These are phyloP conservation scores for Trichoderma sp. DNA, from an alignment of 2,329 filamentous ascomycete species.

Conservation along the genomic window DNA sequence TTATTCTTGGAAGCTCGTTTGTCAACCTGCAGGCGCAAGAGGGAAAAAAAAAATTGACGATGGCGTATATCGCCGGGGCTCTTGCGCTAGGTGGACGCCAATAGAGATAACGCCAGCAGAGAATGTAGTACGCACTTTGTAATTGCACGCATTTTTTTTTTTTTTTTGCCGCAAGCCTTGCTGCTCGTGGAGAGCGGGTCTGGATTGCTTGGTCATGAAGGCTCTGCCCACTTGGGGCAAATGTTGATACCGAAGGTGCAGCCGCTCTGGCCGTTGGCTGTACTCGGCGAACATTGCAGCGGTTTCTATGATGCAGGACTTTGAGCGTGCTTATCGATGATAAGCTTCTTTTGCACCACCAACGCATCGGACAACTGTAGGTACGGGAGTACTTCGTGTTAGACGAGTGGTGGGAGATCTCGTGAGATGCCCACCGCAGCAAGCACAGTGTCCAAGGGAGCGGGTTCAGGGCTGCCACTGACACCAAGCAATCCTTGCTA, in stretches of 20 bases:
- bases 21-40: neutral
- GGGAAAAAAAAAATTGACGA: constrained; percentile 3
- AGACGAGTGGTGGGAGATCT: constrained; percentile 14
- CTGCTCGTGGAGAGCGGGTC: constrained; percentile 26
- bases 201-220: constrained; percentile 11
- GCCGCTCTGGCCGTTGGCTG: neutral
- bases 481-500: constrained; percentile 26
- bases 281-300: neutral
- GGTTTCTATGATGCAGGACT: neutral
- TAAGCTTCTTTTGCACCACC: constrained; percentile 21
- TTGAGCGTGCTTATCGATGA: constrained; percentile 19
- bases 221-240: constrained; percentile 23
- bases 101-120: constrained; percentile 26
- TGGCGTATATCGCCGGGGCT: constrained; percentile 28
- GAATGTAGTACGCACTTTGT: constrained; percentile 21
- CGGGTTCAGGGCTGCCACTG: constrained; percentile 19
- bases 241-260: constrained; percentile 7
- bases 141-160: constrained; percentile 22
- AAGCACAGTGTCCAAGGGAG: constrained; percentile 25
- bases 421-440: constrained; percentile 20
- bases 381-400: neutral
- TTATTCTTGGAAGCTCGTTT: neutral
- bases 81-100: constrained; percentile 28
- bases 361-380: neutral
- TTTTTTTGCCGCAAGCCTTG: constrained; percentile 21